phyloP scores from a whole-genome alignment of 2,329 filamentous ascomycete species.

The Aspergillus ibericus region DNA sequence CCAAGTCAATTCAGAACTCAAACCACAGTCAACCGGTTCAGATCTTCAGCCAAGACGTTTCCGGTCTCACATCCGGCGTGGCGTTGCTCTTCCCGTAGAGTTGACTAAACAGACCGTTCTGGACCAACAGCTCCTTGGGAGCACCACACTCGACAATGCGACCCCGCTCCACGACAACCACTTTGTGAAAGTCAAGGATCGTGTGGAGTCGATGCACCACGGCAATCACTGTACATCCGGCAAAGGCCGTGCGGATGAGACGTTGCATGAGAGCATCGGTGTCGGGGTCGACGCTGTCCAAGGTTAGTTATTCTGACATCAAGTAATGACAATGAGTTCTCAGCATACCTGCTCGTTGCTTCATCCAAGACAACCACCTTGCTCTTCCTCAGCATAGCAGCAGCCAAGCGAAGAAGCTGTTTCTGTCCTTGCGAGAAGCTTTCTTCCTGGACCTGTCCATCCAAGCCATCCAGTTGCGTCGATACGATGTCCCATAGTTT shows the following conservation, averaged over 20 bases:
- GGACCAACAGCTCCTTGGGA: not conserved
- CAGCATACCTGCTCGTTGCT: not conserved
- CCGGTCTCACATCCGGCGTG: not conserved
- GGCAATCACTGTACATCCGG: not conserved
- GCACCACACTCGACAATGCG: not conserved
- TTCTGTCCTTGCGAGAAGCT: slow-evolving; percentile 3
- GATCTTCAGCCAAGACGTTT: not conserved
- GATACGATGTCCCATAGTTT: slow-evolving; percentile 6
- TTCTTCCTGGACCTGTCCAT: not conserved
- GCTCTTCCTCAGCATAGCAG: slow-evolving; percentile 1
- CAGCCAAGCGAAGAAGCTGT: not conserved
- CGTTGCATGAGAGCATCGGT: slow-evolving; percentile 1
- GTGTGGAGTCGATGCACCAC: not conserved
- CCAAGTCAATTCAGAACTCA: not conserved
- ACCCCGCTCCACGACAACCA: not conserved
- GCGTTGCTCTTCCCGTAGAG: not conserved
- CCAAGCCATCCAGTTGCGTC: not conserved
- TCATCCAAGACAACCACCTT: slow-evolving; percentile 3
- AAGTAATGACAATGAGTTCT: not conserved
- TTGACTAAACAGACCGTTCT: not conserved
- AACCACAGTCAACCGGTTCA: not conserved
- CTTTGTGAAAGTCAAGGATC: not conserved
- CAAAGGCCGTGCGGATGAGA: not conserved
- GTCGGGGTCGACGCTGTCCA: not conserved
- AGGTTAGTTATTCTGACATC: not conserved